Evolutionary conservation across 805 yeast species (phyloP), one percentile per base, ranked within the genome.

Genomic region (Candida ascalaphidarum): DNA sequence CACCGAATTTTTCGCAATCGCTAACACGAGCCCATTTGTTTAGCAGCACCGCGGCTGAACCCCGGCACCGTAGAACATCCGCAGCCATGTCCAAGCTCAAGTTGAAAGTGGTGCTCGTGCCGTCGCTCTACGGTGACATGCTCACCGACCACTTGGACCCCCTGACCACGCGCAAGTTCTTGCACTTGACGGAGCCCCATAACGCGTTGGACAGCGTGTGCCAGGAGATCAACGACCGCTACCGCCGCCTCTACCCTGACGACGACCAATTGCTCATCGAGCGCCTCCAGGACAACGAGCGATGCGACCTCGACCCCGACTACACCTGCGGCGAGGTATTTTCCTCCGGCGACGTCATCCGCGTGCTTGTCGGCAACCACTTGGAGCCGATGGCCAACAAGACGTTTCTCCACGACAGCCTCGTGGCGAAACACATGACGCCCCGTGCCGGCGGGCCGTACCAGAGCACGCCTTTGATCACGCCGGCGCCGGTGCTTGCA

Each of bases 251-350:
- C 29, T 83, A 83, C 37, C 92, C 92, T 0, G 63, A 63, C 14
- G 76, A 69, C 27, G 71, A 65, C 5, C 65, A 67, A 1, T 48
- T 81, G 12, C 61, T 61, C 5, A 70, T 83, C 22, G 54, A 65
- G n/a, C 68, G 71, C 28, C 52, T 83, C 4, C 94, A 82, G 44
- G 89, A 82, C 48, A 51, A 50, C 23, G 68, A 73, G 33, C 68
- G 67, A 32, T 81, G 88, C 40, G 94, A 83, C 46, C 55, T 83
- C 32, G 95, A 83, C 49, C 88, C 88, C 0, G 94, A 81, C 34
- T 82, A 76, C 37, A 35, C 51, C 3, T 79, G 76, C 0, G 67
- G 66, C 7, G 83, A 81, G 40, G 77, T 81, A 5, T 81, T 83
- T 42, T 27, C 17, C n/a, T 39, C 53, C 11, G 60, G 60, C 4